Base-by-base conservation (phyloP, 495 filamentous ascomycete genomes). In the Annulohypoxylon nitens region DNA sequence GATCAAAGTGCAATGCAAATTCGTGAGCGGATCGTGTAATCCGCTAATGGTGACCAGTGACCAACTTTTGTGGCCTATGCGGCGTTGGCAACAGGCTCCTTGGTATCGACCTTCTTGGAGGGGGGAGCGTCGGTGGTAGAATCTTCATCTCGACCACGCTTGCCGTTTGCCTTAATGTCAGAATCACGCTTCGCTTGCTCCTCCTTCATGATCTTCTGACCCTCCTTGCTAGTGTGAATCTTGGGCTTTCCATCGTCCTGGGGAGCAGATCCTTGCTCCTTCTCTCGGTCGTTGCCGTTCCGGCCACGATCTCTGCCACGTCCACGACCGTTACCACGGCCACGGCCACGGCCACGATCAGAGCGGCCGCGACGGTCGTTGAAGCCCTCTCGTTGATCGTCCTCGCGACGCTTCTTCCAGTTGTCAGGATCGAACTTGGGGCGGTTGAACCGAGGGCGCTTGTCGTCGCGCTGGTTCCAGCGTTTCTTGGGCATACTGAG, bases 331-430 rank as follows among this genome's bases (percentile, higher is more conserved):
- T 71, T 74, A 23, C 61, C 36, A 54, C 65, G 61, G 39, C 76
- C 76, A 6, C 74, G 68, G n/a, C 82, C 72, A 10, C 83, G 30
- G 30, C 30, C 30, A 30, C 30, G 23, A 55, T 34, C 26, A 34
- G 82, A 60, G 34, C 69, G 51, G 37, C 69, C 61, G 33, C 74
- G 71, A 61, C 80, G 79, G 61, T 83, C 79, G 48, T 75, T 79
- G 83, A 90, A 90, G 25, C 90, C 91, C 41, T 83, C 86, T 76
- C 88, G 87, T 73, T 88, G 87, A 72, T 92, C 90, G 25, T 92
- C 83, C 8, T 88, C 86, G 16, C 91, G 85, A 61, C 91, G 85
- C 76, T 88, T 86, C 75, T 90, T 89, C 90, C 90, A 92, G 81
- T 93, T 90, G 43, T 90, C 82, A 34, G 84, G 81, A 71, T 90